phyloP scores from a whole-genome alignment of 768 basidiomycete genomes.

The Terana coerulea region DNA sequence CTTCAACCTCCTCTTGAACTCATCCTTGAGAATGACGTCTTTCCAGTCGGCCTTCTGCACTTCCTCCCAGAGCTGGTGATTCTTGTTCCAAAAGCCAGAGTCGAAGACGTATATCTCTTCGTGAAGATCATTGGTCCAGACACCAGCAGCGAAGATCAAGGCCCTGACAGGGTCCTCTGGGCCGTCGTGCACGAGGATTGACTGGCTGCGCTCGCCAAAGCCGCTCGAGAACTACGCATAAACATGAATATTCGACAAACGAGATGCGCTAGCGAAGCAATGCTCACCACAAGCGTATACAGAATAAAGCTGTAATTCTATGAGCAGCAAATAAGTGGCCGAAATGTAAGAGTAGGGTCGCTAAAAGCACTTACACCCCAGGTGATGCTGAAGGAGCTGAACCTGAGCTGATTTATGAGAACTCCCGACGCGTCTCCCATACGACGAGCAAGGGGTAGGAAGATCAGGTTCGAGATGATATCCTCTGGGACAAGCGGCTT shows the following conservation, averaged over 20 bases:
- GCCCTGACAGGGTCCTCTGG: constrained; percentile 46
- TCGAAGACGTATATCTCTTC: constrained; percentile 79
- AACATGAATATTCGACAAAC: constrained; percentile 11
- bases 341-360: too few relatives aligned
- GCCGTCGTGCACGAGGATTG: constrained; percentile 57
- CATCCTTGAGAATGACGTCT: constrained; percentile 67
- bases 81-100: constrained; percentile 64
- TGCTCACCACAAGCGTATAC: constrained; percentile 45
- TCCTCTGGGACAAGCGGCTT: constrained; percentile 46
- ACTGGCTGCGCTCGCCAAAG: constrained; percentile 28
- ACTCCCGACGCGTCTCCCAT: constrained; percentile 42
- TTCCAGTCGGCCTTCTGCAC: constrained; percentile 59
- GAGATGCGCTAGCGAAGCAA: background rate
- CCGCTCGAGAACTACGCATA: constrained; percentile 30
- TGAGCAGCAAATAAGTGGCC: too few relatives aligned
- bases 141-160: constrained; percentile 50
- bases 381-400: constrained; percentile 49
- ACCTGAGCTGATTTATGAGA: constrained; percentile 46
- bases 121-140: constrained; percentile 51
- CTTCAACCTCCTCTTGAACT: constrained; percentile 62
- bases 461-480: constrained; percentile 46
- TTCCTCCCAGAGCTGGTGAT: constrained; percentile 51
- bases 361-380: constrained; percentile 49
- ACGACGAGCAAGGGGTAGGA: constrained; percentile 44
- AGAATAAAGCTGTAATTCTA: constrained; percentile 57